A percentile compares a stretch with the other conserved stretches of the same genome.
Conservation (phyloP, 176 grass and related monocot species). For the Sorghum bicolor region DNA sequence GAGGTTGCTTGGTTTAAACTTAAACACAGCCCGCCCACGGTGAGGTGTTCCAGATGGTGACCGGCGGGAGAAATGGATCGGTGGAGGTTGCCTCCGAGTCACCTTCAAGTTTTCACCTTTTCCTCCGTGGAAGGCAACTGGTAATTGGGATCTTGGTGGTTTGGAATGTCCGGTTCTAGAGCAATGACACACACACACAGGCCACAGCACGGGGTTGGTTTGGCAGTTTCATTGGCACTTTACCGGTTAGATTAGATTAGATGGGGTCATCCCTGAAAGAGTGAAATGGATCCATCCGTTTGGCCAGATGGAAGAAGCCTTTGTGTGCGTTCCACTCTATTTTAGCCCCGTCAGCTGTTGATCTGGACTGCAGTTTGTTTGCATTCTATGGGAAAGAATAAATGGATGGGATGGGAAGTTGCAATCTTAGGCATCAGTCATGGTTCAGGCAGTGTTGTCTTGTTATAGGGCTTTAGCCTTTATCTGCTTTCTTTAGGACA, state of each 20-base stretch:
- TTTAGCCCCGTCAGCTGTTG: background rate
- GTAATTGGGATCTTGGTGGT: constrained; percentile 7
- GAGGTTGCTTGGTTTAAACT: constrained; percentile 44
- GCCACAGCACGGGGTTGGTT: background rate
- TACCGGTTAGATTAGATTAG: constrained; percentile 1
- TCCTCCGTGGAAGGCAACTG: background rate
- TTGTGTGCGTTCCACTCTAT: constrained; percentile 49
- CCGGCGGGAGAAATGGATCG: background rate
- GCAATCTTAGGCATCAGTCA: background rate
- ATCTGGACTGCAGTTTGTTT: background rate
- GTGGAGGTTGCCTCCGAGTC: constrained; percentile 40
- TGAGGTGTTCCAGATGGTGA: constrained; percentile 26
- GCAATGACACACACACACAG: background rate
- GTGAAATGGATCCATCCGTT: background rate
- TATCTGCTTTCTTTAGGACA: background rate
- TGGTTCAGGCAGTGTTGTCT: background rate
- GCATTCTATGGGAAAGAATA: background rate
- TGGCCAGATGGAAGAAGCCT: constrained; percentile 1
- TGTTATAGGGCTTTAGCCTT: background rate
- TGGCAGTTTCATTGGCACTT: constrained; percentile 24
- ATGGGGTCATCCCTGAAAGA: background rate
- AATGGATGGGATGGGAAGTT: background rate
- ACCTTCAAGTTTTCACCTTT: constrained; percentile 2
- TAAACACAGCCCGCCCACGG: constrained; percentile 1
- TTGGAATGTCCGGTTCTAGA: constrained; percentile 32